phyloP scores from a whole-genome alignment of 345 rosid genomes.

The Gossypium australe region DNA sequence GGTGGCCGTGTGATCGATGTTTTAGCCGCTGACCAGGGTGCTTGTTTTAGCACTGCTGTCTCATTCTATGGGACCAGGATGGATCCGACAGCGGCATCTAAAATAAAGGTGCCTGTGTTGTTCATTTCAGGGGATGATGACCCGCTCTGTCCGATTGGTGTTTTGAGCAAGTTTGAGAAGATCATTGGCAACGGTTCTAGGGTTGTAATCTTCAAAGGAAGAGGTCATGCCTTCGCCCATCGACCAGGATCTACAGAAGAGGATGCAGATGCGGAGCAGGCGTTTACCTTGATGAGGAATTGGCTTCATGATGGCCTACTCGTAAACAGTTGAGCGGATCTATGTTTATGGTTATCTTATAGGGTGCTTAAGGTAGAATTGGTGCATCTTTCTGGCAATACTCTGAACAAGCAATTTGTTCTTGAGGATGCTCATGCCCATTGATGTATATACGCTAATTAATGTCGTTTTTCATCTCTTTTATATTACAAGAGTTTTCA shows the following conservation, averaged over 20 bases:
- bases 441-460: neutral
- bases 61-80: slow-evolving; percentile 89
- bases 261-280: slow-evolving; percentile 75
- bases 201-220: slow-evolving; percentile 52
- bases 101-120: slow-evolving; percentile 61
- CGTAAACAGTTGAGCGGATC: neutral
- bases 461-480: neutral
- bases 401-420: neutral
- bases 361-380: neutral
- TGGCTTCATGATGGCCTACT: slow-evolving; percentile 59
- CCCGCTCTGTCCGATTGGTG: slow-evolving; percentile 51
- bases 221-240: slow-evolving; percentile 82
- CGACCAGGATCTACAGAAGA: slow-evolving; percentile 67
- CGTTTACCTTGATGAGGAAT: slow-evolving; percentile 53
- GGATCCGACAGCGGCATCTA: slow-evolving; percentile 35
- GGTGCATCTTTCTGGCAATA: neutral
- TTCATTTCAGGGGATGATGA: slow-evolving; percentile 70
- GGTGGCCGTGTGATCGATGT: slow-evolving; percentile 68
- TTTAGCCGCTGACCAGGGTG: slow-evolving; percentile 49
- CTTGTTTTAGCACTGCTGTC: slow-evolving; percentile 51
- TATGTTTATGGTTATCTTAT: neutral
- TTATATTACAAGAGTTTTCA: neutral
- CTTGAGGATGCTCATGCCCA: neutral
- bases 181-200: slow-evolving; percentile 44
- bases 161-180: slow-evolving; percentile 40